Base-by-base conservation (phyloP, 176 grass and related monocot species). In the Carex cristatella region DNA sequence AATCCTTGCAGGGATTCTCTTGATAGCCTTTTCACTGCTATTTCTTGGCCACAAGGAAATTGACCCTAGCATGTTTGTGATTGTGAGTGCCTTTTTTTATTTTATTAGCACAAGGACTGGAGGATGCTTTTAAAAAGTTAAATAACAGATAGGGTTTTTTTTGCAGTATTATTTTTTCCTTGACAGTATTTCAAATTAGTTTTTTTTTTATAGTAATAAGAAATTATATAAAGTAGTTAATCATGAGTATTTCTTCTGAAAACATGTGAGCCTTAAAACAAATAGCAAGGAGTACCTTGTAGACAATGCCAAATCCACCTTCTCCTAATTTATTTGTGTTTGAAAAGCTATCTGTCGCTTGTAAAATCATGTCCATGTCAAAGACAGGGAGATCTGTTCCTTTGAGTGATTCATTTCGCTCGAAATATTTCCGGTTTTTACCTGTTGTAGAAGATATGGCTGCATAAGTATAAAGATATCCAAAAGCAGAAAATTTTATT, bases 291-390 rank as follows among this genome's bases (percentile, higher is more conserved):
- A 65, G 69, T 88, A 94, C 90, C 92, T 88, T 89, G 57, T 88
- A 90, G 69, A 92, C 90, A 18, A 84, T 85, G 60, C 88, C 92
- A 16, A 89, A 94, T 28, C 89, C 87, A 46, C 92, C 89, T 86
- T 84, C 63, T 83, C 92, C 87, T 27, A 91, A 82, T 64, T 86
- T 19, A 56, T 91, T 89, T 60, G 0, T 19, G 5, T 61, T 46
- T 1, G 89, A 89, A 14, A 94, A 94, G 60, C 86, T 84, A 44
- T 87, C 46, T 6, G 92, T 94, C 33, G 87, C 82, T 46, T 54
- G 6, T 10, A 72, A 7, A 54, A 94, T 80, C 1, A 67, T 77
- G 46, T 89, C 58, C 0, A 89, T n/a, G 7, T 79, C 61, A 15
- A 77, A 67, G 51, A 68, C 19, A 42, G 85, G 75, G 75, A 81